Conservation (phyloP, 805 yeast genomes). For the Brettanomyces nanus region DNA sequence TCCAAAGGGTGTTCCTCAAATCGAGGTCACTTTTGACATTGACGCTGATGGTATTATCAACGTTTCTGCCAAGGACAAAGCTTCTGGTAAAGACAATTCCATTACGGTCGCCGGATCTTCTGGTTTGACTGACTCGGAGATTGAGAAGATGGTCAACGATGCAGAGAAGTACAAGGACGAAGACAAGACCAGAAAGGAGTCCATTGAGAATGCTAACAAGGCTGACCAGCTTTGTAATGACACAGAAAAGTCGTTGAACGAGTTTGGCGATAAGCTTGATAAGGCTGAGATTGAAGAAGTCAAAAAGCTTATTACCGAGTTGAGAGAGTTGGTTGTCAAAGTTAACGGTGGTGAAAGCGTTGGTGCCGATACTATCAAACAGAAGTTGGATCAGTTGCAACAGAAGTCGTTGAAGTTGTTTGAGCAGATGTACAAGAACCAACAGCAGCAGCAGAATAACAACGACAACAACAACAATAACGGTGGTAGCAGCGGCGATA, state of each 20-base stretch:
- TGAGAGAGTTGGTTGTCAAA: constrained; percentile 60
- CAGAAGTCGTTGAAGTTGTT: constrained; percentile 67
- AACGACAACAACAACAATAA: background rate
- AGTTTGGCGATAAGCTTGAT: constrained; percentile 58
- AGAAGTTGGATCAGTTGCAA: constrained; percentile 70
- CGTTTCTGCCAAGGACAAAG: constrained; percentile 73
- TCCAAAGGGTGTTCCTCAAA: constrained; percentile 91
- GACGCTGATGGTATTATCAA: constrained; percentile 91
- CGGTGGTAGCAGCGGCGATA: background rate
- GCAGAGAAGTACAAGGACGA: constrained; percentile 53
- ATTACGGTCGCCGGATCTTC: constrained; percentile 65
- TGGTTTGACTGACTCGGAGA: constrained; percentile 63
- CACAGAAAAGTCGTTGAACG: constrained; percentile 77
- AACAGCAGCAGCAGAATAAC: constrained; percentile 10
- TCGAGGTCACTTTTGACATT: constrained; percentile 90
- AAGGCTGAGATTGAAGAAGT: constrained; percentile 40
- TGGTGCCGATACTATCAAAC: constrained; percentile 51
- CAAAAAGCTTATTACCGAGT: constrained; percentile 44
- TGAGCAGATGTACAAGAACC: constrained; percentile 53
- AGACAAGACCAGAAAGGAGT: constrained; percentile 52
- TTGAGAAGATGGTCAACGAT: constrained; percentile 53
- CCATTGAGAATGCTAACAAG: constrained; percentile 66
- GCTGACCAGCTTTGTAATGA: constrained; percentile 78
- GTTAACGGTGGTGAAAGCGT: constrained; percentile 43
- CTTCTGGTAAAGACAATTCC: constrained; percentile 69